Conservation (phyloP, 805 yeast species). For the Starmera quercuum region DNA sequence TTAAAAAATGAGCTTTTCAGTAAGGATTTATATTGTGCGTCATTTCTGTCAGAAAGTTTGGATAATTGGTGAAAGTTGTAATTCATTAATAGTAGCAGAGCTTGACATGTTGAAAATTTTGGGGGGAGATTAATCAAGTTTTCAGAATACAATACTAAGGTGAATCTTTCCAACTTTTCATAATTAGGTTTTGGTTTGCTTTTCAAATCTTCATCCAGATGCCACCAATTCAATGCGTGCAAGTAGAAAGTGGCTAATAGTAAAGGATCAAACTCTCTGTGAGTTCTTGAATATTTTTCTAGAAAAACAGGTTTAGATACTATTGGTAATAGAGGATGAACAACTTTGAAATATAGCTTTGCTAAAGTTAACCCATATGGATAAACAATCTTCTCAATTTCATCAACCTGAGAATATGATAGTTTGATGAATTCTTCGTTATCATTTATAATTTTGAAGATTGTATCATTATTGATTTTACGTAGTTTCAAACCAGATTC, state of each 20-base stretch:
- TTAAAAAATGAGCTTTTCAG: neutral
- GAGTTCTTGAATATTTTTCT: conserved; percentile 21
- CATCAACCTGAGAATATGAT: conserved; percentile 20
- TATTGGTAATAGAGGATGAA: conserved; percentile 21
- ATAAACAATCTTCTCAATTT: conserved; percentile 18
- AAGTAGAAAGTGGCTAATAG: conserved; percentile 19
- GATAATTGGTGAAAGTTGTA: conserved; percentile 8
- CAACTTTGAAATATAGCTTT: conserved; percentile 17
- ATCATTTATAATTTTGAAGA: conserved; percentile 19
- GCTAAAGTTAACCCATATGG: conserved; percentile 16
- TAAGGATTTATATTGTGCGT: neutral
- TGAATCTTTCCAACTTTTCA: conserved; percentile 19
- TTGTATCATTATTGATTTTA: conserved; percentile 15
- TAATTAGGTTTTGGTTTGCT: conserved; percentile 11
- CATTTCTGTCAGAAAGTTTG: neutral
- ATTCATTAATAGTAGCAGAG: conserved; percentile 26
- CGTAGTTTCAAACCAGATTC: conserved; percentile 12
- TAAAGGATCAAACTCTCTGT: conserved; percentile 23
- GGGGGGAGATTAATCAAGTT: conserved; percentile 18
- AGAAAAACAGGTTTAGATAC: conserved; percentile 17
- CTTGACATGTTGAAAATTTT: conserved; percentile 31
- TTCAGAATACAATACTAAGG: conserved; percentile 19
- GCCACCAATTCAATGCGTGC: conserved; percentile 20
- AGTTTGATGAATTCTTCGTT: conserved; percentile 18
- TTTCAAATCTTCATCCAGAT: conserved; percentile 9